Conservation (phyloP, 371 early-diverging fungal genomes). For the Entomophthora muscae region DNA sequence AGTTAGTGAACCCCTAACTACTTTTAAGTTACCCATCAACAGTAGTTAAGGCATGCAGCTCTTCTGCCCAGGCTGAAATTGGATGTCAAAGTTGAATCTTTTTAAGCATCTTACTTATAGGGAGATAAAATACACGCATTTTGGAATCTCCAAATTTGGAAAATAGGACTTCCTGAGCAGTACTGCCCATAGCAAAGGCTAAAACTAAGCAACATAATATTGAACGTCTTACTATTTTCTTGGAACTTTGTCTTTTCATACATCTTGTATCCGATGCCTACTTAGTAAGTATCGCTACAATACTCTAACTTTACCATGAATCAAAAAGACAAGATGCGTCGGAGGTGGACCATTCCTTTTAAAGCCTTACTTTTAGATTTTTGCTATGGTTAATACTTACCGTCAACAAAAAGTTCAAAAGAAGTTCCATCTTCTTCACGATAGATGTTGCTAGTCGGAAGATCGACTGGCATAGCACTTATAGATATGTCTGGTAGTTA, state of each 20-base stretch:
- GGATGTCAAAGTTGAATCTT: not conserved
- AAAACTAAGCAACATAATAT: not conserved
- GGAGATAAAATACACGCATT: not conserved
- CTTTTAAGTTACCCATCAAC: constrained; percentile 4
- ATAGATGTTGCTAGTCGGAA: not conserved
- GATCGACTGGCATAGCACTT: constrained; percentile 6
- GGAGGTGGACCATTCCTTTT: not conserved
- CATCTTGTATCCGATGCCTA: constrained; percentile 10
- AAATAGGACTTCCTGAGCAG: not conserved
- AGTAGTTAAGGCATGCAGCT: constrained; percentile 6
- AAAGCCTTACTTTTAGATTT: too few species aligned
- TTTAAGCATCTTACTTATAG: not conserved
- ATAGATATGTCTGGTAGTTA: too few species aligned
- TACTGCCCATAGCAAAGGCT: not conserved
- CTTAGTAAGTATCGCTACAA: not conserved
- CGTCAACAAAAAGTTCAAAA: constrained; percentile 4
- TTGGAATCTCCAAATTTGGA: not conserved
- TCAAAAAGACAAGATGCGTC: constrained; percentile 7
- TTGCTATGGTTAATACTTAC: too few species aligned
- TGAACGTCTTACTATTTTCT: constrained; percentile 2
- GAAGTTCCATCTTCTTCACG: not conserved
- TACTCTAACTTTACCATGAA: constrained; percentile 4
- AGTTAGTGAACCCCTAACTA: not conserved
- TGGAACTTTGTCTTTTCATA: constrained; percentile 5
- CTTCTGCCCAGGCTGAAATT: constrained; percentile 8